Evolutionary conservation across 495 filamentous ascomycete genomes (phyloP).

Genomic region (Cercophora samala): DNA sequence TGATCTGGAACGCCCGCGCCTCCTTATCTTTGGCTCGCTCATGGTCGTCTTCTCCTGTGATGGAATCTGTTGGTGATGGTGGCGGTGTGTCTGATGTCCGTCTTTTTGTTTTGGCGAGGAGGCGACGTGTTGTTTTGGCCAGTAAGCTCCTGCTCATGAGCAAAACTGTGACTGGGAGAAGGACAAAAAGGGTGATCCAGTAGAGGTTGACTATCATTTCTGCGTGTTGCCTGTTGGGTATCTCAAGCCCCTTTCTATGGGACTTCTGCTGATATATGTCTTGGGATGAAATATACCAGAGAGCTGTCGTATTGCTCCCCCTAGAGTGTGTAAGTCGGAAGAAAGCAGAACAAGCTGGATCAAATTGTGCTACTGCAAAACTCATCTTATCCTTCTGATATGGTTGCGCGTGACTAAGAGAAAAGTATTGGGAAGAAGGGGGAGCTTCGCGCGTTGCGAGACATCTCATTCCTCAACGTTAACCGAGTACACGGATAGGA

Average conservation of each 20-base stretch:
- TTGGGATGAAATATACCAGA: background rate
- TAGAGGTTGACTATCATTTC: background rate
- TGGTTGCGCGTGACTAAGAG: background rate
- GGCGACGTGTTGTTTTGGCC: background rate
- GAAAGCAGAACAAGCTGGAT: background rate
- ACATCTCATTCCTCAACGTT: background rate
- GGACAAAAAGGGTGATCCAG: background rate
- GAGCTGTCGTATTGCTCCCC: background rate
- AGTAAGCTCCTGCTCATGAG: background rate
- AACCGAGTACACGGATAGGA: background rate
- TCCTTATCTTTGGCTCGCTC: background rate
- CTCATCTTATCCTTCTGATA: background rate
- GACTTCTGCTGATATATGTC: background rate
- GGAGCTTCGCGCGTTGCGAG: slow-evolving; percentile 2
- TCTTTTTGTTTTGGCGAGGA: slow-evolving; percentile 1
- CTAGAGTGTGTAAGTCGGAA: background rate
- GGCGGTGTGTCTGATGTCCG: background rate
- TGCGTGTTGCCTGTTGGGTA: background rate
- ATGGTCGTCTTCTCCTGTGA: background rate
- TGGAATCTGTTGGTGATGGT: background rate
- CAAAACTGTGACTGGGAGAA: background rate
- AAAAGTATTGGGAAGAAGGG: background rate
- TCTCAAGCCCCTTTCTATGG: background rate
- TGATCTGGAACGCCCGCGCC: slow-evolving; percentile 6
- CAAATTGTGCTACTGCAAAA: background rate